Conservation (phyloP, 306 rosid species). For the Cyamopsis tetragonoloba region DNA sequence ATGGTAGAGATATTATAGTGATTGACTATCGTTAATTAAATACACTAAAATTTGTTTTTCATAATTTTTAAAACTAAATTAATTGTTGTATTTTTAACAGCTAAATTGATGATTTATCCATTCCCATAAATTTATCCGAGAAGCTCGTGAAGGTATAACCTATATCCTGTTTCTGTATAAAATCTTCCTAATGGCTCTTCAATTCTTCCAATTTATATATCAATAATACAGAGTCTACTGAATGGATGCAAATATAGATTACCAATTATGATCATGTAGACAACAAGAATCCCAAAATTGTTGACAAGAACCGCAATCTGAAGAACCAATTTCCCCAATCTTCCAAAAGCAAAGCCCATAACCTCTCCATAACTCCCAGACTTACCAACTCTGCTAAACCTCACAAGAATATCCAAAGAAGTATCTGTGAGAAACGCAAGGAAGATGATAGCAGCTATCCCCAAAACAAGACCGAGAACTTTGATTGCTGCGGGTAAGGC, state of each 20-base stretch:
- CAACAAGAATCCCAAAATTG: constrained; percentile 63
- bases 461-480: constrained; percentile 50
- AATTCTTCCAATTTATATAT: too few relatives aligned
- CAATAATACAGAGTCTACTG: too few relatives aligned
- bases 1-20: too few relatives aligned
- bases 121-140: too few relatives aligned
- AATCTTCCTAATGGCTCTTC: too few relatives aligned
- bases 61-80: too few relatives aligned
- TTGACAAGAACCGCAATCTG: constrained; percentile 50
- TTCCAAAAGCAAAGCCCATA: constrained; percentile 58
- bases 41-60: too few relatives aligned
- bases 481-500: constrained; percentile 72
- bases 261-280: constrained; percentile 68
- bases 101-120: too few relatives aligned
- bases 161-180: too few relatives aligned
- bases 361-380: constrained; percentile 39
- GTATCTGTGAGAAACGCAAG: constrained; percentile 50
- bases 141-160: too few relatives aligned
- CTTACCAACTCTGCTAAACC: constrained; percentile 49
- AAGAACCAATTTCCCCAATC: constrained; percentile 37
- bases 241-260: not conserved
- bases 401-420: constrained; percentile 51
- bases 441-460: constrained; percentile 40
- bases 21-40: too few relatives aligned
- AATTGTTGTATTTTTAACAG: too few relatives aligned